Evolutionary conservation across 176 grass and related monocot species (phyloP).

Genomic region (Pontederia paniculata): DNA sequence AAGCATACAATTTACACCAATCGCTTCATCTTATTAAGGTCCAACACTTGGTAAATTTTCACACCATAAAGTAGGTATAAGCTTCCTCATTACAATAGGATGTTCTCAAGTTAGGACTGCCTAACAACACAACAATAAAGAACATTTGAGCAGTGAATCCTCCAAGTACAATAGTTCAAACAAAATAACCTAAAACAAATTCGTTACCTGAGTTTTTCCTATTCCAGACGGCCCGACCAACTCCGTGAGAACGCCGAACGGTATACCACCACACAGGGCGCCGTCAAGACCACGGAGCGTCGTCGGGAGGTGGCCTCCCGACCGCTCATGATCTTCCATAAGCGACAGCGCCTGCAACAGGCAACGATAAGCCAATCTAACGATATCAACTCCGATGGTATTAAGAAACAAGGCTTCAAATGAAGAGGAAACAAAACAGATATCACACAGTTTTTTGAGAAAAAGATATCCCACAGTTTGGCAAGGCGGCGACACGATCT

Average conservation of each 20-base stretch:
- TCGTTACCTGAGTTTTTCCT: constrained; percentile 76
- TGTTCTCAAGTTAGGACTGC: too few species aligned
- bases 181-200: not conserved
- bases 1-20: too few species aligned
- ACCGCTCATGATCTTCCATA: constrained; percentile 27
- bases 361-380: not conserved
- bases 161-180: not conserved
- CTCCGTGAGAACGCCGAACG: constrained; percentile 63
- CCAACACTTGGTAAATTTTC: too few species aligned
- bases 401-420: not conserved
- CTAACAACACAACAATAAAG: not conserved
- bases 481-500: constrained; percentile 64
- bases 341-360: constrained; percentile 35
- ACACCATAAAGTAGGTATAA: too few species aligned
- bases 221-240: constrained; percentile 86
- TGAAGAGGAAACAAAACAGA: not conserved
- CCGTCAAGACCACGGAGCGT: constrained; percentile 58
- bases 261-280: constrained; percentile 68
- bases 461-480: constrained; percentile 43
- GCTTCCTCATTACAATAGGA: too few species aligned
- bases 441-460: too few species aligned
- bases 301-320: constrained; percentile 48
- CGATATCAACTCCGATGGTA: not conserved
- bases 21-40: too few species aligned
- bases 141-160: not conserved